Conservation (phyloP, 139 green algal genomes). For the Chlorella sp. region DNA sequence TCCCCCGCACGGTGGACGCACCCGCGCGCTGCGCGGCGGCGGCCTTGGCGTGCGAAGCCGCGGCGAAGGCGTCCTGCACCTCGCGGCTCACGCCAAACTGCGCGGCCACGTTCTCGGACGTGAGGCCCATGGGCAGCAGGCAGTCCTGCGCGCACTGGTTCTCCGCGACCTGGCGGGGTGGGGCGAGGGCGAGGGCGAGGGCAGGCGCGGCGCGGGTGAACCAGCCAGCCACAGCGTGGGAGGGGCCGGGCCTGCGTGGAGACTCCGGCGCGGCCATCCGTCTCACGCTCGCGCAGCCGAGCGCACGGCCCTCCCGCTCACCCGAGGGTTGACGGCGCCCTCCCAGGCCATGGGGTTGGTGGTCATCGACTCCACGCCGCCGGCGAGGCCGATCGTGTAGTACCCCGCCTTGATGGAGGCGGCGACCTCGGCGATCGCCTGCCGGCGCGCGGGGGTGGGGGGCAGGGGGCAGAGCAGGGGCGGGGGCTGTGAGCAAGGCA, state of each 20-base stretch:
- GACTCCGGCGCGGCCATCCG: too few species aligned
- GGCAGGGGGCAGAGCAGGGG: neutral
- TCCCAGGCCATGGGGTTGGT: slow-evolving; percentile 97
- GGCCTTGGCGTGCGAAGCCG: slow-evolving; percentile 56
- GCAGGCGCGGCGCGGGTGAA: too few species aligned
- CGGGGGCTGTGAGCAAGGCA: too few species aligned
- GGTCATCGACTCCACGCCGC: slow-evolving; percentile 95
- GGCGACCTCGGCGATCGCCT: slow-evolving; percentile 94
- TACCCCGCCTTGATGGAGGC: slow-evolving; percentile 95
- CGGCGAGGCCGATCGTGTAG: slow-evolving; percentile 93
- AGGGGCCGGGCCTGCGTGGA: too few species aligned
- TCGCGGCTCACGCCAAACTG: slow-evolving; percentile 78
- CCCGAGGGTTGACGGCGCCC: slow-evolving; percentile 88
- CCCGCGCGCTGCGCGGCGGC: slow-evolving; percentile 74
- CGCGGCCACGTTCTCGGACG: slow-evolving; percentile 96
- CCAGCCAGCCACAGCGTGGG: too few species aligned
- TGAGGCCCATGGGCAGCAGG: slow-evolving; percentile 98
- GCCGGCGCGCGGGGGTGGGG: slow-evolving; percentile 85
- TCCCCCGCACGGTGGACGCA: too few species aligned
- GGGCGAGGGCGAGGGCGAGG: too few species aligned
- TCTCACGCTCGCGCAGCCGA: too few species aligned
- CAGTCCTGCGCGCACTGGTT: slow-evolving; percentile 81
- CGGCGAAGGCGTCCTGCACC: slow-evolving; percentile 76
- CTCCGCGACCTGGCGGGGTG: too few species aligned
- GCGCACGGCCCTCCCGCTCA: too few species aligned